These are phyloP conservation scores for Phytophthora capsici DNA, from an alignment of 352 stramenopile genomes.

Conservation along the genomic window DNA sequence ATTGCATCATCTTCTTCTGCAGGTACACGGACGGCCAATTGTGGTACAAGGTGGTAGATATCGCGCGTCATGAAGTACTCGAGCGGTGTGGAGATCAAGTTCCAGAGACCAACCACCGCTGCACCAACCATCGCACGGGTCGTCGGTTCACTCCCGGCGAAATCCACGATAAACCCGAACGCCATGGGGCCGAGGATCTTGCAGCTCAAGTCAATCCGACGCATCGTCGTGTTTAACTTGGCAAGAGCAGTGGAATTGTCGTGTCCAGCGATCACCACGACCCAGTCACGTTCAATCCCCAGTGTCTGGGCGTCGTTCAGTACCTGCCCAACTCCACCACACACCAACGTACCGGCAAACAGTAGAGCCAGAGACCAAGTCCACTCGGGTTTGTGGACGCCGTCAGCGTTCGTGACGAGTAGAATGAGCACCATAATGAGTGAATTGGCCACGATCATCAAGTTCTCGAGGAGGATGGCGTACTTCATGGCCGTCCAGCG, in stretches of 20 bases:
- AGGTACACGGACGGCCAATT: slow-evolving; percentile 44
- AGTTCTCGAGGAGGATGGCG: slow-evolving; percentile 78
- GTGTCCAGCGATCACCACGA: slow-evolving; percentile 75
- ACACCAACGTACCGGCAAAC: slow-evolving; percentile 63
- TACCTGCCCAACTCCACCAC: slow-evolving; percentile 74
- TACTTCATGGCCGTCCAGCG: slow-evolving; percentile 76
- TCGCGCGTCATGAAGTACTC: slow-evolving; percentile 80
- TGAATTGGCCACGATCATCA: slow-evolving; percentile 76
- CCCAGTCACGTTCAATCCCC: slow-evolving; percentile 87
- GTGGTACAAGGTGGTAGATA: slow-evolving; percentile 64
- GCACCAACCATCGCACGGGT: slow-evolving; percentile 70
- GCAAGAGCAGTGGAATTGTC: slow-evolving; percentile 59
- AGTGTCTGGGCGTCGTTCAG: slow-evolving; percentile 81
- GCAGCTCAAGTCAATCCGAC: slow-evolving; percentile 82
- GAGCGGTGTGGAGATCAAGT: slow-evolving; percentile 76
- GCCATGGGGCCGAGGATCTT: slow-evolving; percentile 77
- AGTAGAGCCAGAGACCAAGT: slow-evolving; percentile 49
- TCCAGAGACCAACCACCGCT: slow-evolving; percentile 76
- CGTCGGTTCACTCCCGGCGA: slow-evolving; percentile 63
- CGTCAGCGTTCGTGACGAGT: slow-evolving; percentile 64
- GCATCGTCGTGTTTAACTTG: slow-evolving; percentile 79
- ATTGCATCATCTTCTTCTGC: slow-evolving; percentile 32
- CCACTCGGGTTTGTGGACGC: slow-evolving; percentile 64
- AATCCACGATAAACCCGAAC: slow-evolving; percentile 86
- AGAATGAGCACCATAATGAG: slow-evolving; percentile 68